These are phyloP conservation scores for Camellia japonica DNA, from an alignment of 148 eudicot species.

Conservation along the genomic window DNA sequence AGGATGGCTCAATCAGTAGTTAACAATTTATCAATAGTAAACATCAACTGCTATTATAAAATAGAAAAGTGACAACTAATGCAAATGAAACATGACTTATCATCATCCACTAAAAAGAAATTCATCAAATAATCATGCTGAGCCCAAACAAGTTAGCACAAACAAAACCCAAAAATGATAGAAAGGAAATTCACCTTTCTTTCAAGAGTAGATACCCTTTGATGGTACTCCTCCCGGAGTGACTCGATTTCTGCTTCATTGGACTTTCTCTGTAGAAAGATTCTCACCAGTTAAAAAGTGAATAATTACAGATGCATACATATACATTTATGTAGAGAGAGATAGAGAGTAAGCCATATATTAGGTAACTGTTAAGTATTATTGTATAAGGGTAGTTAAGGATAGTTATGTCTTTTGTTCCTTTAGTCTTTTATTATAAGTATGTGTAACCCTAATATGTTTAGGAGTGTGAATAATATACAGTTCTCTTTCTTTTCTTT, in stretches of 20 bases:
- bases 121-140: not conserved
- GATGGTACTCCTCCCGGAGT: constrained; percentile 94
- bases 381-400: no score
- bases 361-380: no score
- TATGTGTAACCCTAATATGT: no score
- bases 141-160: not conserved
- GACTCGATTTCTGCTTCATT: constrained; percentile 91
- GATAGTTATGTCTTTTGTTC: no score
- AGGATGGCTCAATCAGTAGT: not conserved
- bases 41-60: not conserved
- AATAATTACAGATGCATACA: not conserved
- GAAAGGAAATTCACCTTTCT: constrained; percentile 61
- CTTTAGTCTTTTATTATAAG: no score
- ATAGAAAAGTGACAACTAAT: not conserved
- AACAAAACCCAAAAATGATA: not conserved
- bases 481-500: no score
- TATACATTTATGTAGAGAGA: not conserved
- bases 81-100: not conserved
- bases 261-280: constrained; percentile 62
- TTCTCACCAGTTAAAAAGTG: constrained; percentile 9
- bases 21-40: not conserved
- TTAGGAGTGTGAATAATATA: no score
- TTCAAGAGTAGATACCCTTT: constrained; percentile 86
- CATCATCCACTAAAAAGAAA: not conserved
- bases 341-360: not conserved